These are phyloP conservation scores for Venustampulla echinocandica DNA, from an alignment of 495 filamentous ascomycete species.

Conservation along the genomic window DNA sequence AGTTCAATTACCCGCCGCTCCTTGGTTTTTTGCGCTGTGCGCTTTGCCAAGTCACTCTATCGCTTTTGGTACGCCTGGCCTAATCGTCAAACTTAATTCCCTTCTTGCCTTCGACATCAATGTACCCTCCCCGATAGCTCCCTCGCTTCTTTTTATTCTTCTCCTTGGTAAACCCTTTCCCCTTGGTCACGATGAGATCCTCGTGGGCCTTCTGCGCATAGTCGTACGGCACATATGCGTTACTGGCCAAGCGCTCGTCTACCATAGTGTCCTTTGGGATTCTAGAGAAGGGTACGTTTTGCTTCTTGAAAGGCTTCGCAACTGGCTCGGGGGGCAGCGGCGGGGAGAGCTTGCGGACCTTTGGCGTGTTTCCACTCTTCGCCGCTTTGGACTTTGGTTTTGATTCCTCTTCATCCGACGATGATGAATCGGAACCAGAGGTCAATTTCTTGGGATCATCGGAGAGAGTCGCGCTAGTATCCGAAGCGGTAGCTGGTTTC, in stretches of 20 bases:
- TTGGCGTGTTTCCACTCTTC: conserved; percentile 23
- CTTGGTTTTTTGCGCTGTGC: too few species aligned
- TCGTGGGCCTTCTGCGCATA: conserved; percentile 82
- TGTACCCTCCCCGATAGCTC: conserved; percentile 73
- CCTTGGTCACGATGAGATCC: conserved; percentile 82
- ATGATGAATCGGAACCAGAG: conserved; percentile 15
- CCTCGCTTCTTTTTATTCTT: conserved; percentile 97
- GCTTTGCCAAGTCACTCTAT: too few species aligned
- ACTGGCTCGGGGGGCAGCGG: conserved; percentile 43
- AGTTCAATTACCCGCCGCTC: too few species aligned
- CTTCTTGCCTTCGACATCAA: conserved; percentile 63
- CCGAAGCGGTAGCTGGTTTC: conserved; percentile 13
- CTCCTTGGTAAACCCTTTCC: conserved; percentile 98
- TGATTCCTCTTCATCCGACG: conserved; percentile 24
- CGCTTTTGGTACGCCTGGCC: neutral
- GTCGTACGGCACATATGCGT: conserved; percentile 71
- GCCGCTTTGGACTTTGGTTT: conserved; percentile 27
- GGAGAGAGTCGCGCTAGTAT: conserved; percentile 25
- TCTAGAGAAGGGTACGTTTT: conserved; percentile 54
- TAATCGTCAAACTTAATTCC: conserved; percentile 87
- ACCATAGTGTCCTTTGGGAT: conserved; percentile 49
- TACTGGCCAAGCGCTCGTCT: conserved; percentile 54
- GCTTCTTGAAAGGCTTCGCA: conserved; percentile 38
- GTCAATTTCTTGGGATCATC: conserved; percentile 20
- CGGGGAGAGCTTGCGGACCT: conserved; percentile 18